phyloP scores from a whole-genome alignment of 192 early-diverging fungal genomes.

The Mortierella alpina region DNA sequence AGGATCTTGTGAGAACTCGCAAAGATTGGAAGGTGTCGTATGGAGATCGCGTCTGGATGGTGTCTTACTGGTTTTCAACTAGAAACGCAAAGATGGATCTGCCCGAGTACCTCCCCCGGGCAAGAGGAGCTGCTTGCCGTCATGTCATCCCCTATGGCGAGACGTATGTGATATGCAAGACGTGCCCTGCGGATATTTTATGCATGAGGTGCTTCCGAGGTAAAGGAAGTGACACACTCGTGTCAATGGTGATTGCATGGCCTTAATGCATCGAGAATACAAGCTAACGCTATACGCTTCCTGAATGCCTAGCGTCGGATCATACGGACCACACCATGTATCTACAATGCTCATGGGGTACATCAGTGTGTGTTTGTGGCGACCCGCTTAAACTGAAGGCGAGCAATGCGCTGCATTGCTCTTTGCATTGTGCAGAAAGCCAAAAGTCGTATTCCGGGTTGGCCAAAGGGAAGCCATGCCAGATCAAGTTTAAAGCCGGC shows the following conservation, averaged over 20 bases:
- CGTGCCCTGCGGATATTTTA: constrained; percentile 26
- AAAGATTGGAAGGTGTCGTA: constrained; percentile 39
- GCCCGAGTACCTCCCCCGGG: constrained; percentile 36
- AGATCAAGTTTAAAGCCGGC: constrained; percentile 11
- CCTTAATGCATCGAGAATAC: not conserved
- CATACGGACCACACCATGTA: constrained; percentile 44
- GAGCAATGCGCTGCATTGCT: constrained; percentile 21
- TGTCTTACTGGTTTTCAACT: constrained; percentile 46
- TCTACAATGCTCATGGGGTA: constrained; percentile 48
- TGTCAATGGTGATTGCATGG: not conserved
- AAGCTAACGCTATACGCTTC: not conserved
- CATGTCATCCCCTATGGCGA: constrained; percentile 49
- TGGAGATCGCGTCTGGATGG: constrained; percentile 40
- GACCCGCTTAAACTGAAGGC: constrained; percentile 5
- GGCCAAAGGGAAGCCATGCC: constrained; percentile 33
- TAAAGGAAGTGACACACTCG: not conserved
- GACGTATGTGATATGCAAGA: constrained; percentile 44
- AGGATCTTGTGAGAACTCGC: constrained; percentile 7
- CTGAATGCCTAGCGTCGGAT: constrained; percentile 22
- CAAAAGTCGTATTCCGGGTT: constrained; percentile 19
- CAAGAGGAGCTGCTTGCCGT: constrained; percentile 27
- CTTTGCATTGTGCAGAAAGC: constrained; percentile 24
- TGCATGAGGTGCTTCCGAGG: constrained; percentile 51
- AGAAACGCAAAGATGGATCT: constrained; percentile 32
- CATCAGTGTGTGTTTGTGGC: constrained; percentile 26